Percentiles rank a stretch among this genome's conserved stretches.
phyloP scores from a whole-genome alignment of 768 basidiomycete genomes.

The Agaricus blazei region DNA sequence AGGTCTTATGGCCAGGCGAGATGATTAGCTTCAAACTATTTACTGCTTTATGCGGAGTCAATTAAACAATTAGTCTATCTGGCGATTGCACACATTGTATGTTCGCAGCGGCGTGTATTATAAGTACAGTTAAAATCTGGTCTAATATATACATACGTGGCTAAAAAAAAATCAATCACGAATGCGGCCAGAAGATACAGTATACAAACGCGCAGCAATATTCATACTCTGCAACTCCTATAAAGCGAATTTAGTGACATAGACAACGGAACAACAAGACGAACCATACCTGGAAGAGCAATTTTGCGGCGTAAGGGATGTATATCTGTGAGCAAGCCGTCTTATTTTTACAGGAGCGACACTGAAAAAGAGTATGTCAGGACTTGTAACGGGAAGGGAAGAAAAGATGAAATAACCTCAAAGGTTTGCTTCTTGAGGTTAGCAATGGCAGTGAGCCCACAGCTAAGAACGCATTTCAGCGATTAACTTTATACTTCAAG shows the following conservation, averaged over 20 bases:
- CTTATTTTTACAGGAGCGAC: constrained; percentile 96
- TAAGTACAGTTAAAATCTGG: constrained; percentile 22
- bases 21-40: no score
- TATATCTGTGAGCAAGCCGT: constrained; percentile 88
- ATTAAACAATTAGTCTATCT: neutral
- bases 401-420: constrained; percentile 42
- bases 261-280: neutral
- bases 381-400: neutral
- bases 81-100: neutral
- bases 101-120: constrained; percentile 23
- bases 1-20: constrained; percentile 47
- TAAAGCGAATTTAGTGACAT: neutral
- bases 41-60: neutral
- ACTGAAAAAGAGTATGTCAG: constrained; percentile 32
- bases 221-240: constrained; percentile 96
- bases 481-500: neutral
- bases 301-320: constrained; percentile 95
- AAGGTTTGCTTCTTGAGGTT: constrained; percentile 99
- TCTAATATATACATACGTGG: constrained; percentile 20
- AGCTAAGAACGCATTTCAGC: constrained; percentile 40
- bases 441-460: constrained; percentile 95
- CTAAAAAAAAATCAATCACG: constrained; percentile 44
- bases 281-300: constrained; percentile 83
- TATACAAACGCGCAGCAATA: constrained; percentile 83
- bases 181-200: constrained; percentile 82